These are phyloP conservation scores for Termitomyces sp. DNA, from an alignment of 768 basidiomycete species.

Conservation along the genomic window DNA sequence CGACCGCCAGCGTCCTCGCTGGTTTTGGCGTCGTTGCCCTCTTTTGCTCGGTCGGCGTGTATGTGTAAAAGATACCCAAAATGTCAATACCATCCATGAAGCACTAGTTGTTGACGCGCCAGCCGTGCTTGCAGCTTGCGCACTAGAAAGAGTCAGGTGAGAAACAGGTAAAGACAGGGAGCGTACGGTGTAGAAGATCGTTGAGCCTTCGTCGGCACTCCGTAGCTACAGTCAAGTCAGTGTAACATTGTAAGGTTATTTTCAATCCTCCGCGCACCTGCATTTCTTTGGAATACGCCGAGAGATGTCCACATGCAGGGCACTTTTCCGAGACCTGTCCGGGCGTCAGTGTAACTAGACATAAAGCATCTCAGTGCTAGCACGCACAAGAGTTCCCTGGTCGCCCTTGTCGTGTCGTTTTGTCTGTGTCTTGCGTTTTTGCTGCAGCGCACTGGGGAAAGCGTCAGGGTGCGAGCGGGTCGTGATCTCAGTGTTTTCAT, in stretches of 20 bases:
- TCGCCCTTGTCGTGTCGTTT: constrained; percentile 73
- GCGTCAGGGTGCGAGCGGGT: constrained; percentile 93
- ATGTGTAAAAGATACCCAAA: constrained; percentile 50
- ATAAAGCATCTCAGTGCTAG: neutral
- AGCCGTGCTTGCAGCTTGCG: constrained; percentile 72
- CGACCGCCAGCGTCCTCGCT: constrained; percentile 72
- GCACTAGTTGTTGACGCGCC: constrained; percentile 76
- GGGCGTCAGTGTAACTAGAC: neutral
- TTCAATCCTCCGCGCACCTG: constrained; percentile 50
- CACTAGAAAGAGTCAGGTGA: constrained; percentile 48
- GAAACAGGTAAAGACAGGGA: constrained; percentile 3
- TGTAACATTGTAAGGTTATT: neutral
- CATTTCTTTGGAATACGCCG: constrained; percentile 86
- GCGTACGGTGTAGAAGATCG: constrained; percentile 90
- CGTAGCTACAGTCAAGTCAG: constrained; percentile 51
- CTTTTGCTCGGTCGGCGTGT: constrained; percentile 83
- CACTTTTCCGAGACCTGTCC: constrained; percentile 85
- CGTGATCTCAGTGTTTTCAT: constrained; percentile 86
- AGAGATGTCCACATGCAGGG: constrained; percentile 79
- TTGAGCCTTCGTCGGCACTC: constrained; percentile 93
- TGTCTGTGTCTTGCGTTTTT: constrained; percentile 88
- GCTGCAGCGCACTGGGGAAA: constrained; percentile 85
- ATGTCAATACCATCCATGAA: constrained; percentile 9
- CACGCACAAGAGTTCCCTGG: constrained; percentile 51
- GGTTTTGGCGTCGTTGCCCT: constrained; percentile 90